Evolutionary conservation across 192 early-diverging fungal species (phyloP).

Genomic region (Coemansia sp.): DNA sequence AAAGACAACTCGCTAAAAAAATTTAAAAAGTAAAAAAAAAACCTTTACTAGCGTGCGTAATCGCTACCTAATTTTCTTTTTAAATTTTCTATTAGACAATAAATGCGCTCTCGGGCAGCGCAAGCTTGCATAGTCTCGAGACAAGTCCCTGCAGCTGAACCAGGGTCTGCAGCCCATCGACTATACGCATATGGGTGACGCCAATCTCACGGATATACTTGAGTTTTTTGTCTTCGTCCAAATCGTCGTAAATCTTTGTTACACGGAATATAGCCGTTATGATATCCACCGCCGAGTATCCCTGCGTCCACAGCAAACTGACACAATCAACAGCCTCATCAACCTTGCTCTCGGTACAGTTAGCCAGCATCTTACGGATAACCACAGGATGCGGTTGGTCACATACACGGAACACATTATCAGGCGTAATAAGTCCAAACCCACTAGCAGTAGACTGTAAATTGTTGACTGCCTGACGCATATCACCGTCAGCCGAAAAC

Average conservation of each 20-base stretch:
- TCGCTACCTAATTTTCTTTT: too few relatives aligned
- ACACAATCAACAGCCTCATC: constrained; percentile 69
- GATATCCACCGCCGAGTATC: constrained; percentile 88
- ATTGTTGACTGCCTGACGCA: constrained; percentile 98
- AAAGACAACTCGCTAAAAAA: too few relatives aligned
- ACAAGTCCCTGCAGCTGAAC: constrained; percentile 87
- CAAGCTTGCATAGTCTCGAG: constrained; percentile 56
- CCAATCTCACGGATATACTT: constrained; percentile 93
- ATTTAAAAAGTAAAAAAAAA: constrained; percentile 1
- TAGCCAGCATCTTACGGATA: constrained; percentile 69
- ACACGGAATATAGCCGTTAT: constrained; percentile 91
- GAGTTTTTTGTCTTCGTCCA: constrained; percentile 80
- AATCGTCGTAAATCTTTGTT: constrained; percentile 66
- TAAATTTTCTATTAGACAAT: too few relatives aligned
- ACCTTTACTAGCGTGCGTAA: too few relatives aligned
- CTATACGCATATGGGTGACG: constrained; percentile 82
- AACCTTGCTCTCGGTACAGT: constrained; percentile 64
- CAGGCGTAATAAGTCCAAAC: constrained; percentile 77
- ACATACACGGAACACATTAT: constrained; percentile 96
- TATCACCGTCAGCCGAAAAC: constrained; percentile 96
- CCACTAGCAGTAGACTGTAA: constrained; percentile 87
- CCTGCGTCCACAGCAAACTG: constrained; percentile 71
- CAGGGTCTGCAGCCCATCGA: constrained; percentile 80
- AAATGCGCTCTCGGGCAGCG: constrained; percentile 21
- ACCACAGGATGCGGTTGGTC: constrained; percentile 92